Conservation (phyloP, 805 yeast species). For the Saccharomycopsis oosterbeekiorum region DNA sequence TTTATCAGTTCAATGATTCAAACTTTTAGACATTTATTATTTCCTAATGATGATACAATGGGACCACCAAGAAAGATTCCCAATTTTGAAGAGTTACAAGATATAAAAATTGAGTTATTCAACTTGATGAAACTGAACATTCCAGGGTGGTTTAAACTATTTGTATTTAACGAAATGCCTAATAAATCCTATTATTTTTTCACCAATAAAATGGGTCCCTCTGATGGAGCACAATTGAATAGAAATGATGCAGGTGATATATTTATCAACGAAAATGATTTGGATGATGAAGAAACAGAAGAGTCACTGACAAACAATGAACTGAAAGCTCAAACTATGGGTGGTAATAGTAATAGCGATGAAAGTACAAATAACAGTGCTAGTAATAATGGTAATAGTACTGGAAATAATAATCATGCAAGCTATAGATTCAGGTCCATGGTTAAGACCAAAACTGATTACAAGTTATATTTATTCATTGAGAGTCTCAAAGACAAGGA, state of each 20-base stretch:
- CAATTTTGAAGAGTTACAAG: constrained; percentile 29
- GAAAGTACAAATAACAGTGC: not conserved
- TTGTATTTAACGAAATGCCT: constrained; percentile 18
- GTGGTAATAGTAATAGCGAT: not conserved
- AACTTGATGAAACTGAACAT: constrained; percentile 21
- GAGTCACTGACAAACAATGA: not conserved
- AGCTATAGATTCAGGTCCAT: constrained; percentile 6
- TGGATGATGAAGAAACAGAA: not conserved
- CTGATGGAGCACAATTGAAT: not conserved
- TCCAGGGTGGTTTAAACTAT: constrained; percentile 22
- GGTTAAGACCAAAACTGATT: constrained; percentile 17
- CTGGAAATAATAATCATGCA: not conserved
- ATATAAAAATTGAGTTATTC: constrained; percentile 22
- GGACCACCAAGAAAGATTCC: constrained; percentile 40
- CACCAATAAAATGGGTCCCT: not conserved
- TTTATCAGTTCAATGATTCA: constrained; percentile 22
- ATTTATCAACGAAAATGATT: not conserved
- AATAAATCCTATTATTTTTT: constrained; percentile 10
- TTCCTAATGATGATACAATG: constrained; percentile 41
- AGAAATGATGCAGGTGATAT: not conserved
- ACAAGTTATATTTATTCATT: constrained; percentile 23
- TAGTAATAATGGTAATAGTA: not conserved
- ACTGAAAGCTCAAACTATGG: not conserved
- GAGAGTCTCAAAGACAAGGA: constrained; percentile 28
- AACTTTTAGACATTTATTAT: constrained; percentile 30